A percentile compares a stretch with the other conserved stretches of the same genome.
Evolutionary conservation across 2,329 filamentous ascomycete species (phyloP).

Genomic region (Lasiodiplodia hormozganensis): DNA sequence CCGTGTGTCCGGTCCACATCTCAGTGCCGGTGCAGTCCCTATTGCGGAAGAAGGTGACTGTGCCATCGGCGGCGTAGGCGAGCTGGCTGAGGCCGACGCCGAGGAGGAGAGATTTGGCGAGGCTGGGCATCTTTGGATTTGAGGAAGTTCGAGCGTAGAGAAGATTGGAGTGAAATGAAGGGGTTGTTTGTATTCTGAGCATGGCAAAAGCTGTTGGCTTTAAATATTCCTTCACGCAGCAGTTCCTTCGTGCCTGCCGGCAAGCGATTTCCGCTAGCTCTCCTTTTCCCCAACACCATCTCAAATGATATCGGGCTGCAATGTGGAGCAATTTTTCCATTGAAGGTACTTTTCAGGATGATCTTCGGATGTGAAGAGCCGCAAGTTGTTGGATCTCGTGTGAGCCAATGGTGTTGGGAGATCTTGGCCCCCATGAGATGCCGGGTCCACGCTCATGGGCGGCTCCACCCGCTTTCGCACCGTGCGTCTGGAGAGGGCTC

Average conservation of each 20-base stretch:
- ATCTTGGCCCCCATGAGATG: neutral
- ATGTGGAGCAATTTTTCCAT: no score
- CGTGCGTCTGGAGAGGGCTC: neutral
- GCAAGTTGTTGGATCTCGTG: neutral
- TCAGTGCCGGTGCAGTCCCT: neutral
- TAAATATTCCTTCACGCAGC: neutral
- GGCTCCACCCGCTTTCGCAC: neutral
- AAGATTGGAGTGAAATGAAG: neutral
- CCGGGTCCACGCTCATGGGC: neutral
- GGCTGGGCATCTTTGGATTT: neutral
- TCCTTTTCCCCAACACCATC: no score
- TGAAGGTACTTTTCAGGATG: no score
- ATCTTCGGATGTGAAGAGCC: neutral
- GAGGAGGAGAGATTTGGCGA: neutral
- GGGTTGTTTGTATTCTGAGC: neutral
- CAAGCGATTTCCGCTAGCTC: neutral
- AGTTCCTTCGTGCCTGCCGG: neutral
- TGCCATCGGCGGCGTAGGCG: slow-evolving; percentile 1
- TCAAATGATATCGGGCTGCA: no score
- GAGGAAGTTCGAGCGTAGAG: no score
- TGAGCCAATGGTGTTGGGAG: neutral
- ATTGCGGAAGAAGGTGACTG: neutral
- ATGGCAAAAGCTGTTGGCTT: neutral
- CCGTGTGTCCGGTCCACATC: neutral
- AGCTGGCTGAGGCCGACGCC: neutral